These are phyloP conservation scores for Trametes maxima DNA, from an alignment of 768 basidiomycete genomes.

Conservation along the genomic window DNA sequence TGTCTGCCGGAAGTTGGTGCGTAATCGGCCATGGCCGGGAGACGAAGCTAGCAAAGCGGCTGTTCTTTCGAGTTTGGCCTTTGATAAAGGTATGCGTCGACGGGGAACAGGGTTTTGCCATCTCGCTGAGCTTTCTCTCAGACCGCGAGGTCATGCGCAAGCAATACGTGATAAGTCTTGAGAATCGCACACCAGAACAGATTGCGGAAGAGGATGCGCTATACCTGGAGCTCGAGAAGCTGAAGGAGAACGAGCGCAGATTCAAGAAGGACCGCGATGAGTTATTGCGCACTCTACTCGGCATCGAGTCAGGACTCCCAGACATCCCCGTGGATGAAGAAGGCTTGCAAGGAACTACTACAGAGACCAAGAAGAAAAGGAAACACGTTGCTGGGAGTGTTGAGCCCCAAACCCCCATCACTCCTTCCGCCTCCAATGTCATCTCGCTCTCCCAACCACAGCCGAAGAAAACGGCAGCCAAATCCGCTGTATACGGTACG, in stretches of 20 bases:
- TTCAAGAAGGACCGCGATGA: constrained; percentile 91
- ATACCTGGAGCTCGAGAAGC: constrained; percentile 90
- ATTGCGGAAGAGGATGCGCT: constrained; percentile 95
- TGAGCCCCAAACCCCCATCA: constrained; percentile 38
- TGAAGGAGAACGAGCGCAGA: constrained; percentile 88
- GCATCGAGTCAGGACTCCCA: constrained; percentile 85
- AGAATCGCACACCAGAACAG: constrained; percentile 85
- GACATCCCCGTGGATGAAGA: constrained; percentile 73
- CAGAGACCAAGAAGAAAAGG: constrained; percentile 64
- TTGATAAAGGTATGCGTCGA: constrained; percentile 76
- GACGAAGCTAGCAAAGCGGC: constrained; percentile 73
- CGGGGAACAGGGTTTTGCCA: too few relatives aligned
- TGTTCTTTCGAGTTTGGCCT: constrained; percentile 71
- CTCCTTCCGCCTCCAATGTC: constrained; percentile 32
- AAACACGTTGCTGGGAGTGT: constrained; percentile 39
- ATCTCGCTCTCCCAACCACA: constrained; percentile 41
- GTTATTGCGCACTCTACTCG: constrained; percentile 78
- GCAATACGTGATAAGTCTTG: constrained; percentile 83
- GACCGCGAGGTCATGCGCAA: constrained; percentile 89
- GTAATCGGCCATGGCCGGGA: constrained; percentile 82
- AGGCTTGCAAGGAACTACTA: constrained; percentile 45
- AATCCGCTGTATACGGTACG: constrained; percentile 63
- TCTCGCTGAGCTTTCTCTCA: constrained; percentile 31
- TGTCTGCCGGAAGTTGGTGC: constrained; percentile 84
- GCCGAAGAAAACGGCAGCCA: constrained; percentile 40